Evolutionary conservation across 306 rosid species (phyloP).

Genomic region (Sophora flavescens): DNA sequence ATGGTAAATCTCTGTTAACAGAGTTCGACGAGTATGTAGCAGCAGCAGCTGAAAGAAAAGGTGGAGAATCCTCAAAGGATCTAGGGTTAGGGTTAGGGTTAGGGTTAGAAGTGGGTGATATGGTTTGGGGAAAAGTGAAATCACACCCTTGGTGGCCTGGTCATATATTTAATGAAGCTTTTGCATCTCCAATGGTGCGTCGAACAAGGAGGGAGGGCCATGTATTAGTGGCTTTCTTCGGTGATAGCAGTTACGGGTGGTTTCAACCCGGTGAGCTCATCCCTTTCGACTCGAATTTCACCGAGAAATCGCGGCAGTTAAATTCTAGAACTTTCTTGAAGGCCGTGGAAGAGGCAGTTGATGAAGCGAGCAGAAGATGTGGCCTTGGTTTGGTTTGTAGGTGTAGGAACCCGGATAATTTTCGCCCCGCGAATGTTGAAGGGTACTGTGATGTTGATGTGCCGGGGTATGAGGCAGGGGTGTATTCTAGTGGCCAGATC

Average conservation of each 20-base stretch:
- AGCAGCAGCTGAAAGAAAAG: conserved; percentile 72
- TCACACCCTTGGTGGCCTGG: conserved; percentile 99
- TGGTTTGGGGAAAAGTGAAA: conserved; percentile 99
- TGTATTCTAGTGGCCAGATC: conserved; percentile 67
- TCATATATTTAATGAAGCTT: conserved; percentile 77
- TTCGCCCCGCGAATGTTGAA: conserved; percentile 55
- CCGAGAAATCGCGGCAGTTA: conserved; percentile 81
- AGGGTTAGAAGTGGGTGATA: conserved; percentile 85
- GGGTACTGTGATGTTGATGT: conserved; percentile 84
- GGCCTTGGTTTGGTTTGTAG: conserved; percentile 76
- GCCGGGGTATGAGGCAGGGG: conserved; percentile 70
- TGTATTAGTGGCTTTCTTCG: conserved; percentile 90
- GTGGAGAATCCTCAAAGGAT: conserved; percentile 48
- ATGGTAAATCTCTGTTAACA: conserved; percentile 59
- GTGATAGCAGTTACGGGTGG: conserved; percentile 98
- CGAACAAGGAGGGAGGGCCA: conserved; percentile 80
- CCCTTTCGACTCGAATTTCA: conserved; percentile 72
- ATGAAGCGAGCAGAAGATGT: conserved; percentile 79
- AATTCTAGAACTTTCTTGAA: conserved; percentile 66
- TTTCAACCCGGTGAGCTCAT: conserved; percentile 88
- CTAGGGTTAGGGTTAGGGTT: conserved; percentile 55
- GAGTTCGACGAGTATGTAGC: conserved; percentile 89
- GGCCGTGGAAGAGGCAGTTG: conserved; percentile 96
- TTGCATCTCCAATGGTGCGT: conserved; percentile 78
- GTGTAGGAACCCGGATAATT: conserved; percentile 71